phyloP scores from a whole-genome alignment of 106 monocot species.

The Dactylorhiza incarnata region DNA sequence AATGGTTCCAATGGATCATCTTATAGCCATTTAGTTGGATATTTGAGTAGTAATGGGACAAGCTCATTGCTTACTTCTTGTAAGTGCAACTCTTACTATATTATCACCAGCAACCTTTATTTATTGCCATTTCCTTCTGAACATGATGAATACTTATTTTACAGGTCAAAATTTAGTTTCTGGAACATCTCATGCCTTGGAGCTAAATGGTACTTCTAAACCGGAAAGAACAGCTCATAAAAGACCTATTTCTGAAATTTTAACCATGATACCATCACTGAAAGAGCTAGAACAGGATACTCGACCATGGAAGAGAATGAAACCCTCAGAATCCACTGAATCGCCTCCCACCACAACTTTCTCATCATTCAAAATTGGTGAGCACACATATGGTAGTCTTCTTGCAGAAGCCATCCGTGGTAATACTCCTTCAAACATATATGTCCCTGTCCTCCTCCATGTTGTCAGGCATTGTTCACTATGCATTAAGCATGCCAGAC shows the following conservation, averaged over 20 bases:
- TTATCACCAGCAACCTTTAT: background rate
- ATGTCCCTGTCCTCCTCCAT: conserved; percentile 70
- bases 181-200: conserved; percentile 12
- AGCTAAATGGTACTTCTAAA: conserved; percentile 14
- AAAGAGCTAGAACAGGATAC: conserved; percentile 24
- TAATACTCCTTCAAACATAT: conserved; percentile 47
- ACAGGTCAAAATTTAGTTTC: conserved; percentile 30
- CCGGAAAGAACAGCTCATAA: conserved; percentile 35
- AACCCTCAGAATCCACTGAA: conserved; percentile 28
- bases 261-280: conserved; percentile 43
- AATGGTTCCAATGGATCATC: conserved; percentile 21
- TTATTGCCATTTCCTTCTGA: conserved; percentile 1
- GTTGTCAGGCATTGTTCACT: conserved; percentile 89
- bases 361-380: conserved; percentile 16
- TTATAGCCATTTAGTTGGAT: conserved; percentile 15
- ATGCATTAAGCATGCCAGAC: conserved; percentile 85
- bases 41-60: conserved; percentile 16
- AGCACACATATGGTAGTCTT: conserved; percentile 44
- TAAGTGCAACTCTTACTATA: conserved; percentile 14
- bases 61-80: conserved; percentile 12
- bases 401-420: conserved; percentile 59
- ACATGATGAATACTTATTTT: conserved; percentile 9
- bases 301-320: conserved; percentile 46
- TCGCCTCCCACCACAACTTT: conserved; percentile 19
- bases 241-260: conserved; percentile 56